Base-by-base conservation (phyloP, 2,329 filamentous ascomycete genomes). In the Aspergillus melleus region DNA sequence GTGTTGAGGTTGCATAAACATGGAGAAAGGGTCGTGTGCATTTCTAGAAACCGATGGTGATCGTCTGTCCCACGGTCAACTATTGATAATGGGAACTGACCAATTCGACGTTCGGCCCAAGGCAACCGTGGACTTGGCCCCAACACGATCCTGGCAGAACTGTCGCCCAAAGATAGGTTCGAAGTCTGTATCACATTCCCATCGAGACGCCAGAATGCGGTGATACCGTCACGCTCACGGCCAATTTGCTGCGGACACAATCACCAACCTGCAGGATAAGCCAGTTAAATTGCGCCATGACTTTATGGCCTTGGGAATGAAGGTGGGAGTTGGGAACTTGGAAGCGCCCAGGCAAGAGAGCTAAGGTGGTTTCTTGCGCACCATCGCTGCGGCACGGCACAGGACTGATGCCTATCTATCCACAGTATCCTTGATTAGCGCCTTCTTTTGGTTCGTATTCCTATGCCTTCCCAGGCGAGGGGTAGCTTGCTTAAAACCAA, bases 11-110 rank as follows among this genome's bases (percentile, higher is more conserved):
- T 30, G 49, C 54, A 57, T 49, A 32, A 22, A 42, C n/a, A 58
- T 58, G 52, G 55, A 46, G 44, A 61, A 52, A 42, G 29, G 22
- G 39, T 54, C 52, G 52, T 61, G 54, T 52, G 32, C 51, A 55
- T 58, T 55, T 42, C 49, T 55, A 20, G 30, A 55, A 58, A 52
- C 19, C 39, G 55, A 24, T 22, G 52, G 26, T 49, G 47, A 52
- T 58, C 59, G 54, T 52, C 39, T 52, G 14, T 42, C 19, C 36
- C 29, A 22, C 16, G 12, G 50, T 49, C 4, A 24, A 19, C 16
- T 42, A 29, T 56, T 19, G 19, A 56, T 30, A 51, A 36, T 47
- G 16, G 29, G 14, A 54, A 54, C 6, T 42, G 36, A n/a, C 36
- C 36, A 47, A 22, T 20, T 47, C 44, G 19, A 19, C 10, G 20